phyloP scores from a whole-genome alignment of 2,329 filamentous ascomycete genomes.

The Nemania serpens region DNA sequence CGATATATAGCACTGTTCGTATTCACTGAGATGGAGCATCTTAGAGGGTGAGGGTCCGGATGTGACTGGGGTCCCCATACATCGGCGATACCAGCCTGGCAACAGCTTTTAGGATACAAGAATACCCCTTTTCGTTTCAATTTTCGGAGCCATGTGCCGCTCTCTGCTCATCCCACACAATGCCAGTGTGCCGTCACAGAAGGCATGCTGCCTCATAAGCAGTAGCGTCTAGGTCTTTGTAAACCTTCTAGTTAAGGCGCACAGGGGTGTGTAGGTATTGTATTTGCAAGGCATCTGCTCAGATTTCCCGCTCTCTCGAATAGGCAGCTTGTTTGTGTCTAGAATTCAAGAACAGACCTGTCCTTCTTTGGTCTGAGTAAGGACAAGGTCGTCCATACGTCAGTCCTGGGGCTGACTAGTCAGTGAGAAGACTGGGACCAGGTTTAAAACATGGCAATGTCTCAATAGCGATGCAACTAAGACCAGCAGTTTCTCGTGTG shows the following conservation, averaged over 20 bases:
- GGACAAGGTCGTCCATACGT: neutral
- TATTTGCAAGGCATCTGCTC: neutral
- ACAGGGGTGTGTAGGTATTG: neutral
- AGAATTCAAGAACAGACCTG: neutral
- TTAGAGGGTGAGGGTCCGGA: too few species aligned
- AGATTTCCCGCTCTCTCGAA: neutral
- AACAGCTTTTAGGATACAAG: neutral
- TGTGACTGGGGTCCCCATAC: neutral
- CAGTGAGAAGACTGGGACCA: neutral
- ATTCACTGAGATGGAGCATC: neutral
- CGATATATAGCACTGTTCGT: neutral
- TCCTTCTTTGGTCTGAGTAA: neutral
- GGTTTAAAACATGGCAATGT: neutral
- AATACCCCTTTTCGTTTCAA: neutral
- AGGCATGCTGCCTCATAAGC: neutral
- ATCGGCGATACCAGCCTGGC: neutral
- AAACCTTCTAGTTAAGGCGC: neutral
- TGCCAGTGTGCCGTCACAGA: neutral
- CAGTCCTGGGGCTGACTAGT: neutral
- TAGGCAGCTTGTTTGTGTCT: neutral
- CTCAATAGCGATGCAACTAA: neutral
- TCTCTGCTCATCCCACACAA: neutral
- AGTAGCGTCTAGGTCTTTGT: neutral
- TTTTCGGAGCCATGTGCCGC: neutral
- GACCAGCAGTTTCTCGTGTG: neutral